Evolutionary conservation across 2,329 filamentous ascomycete species (phyloP).

Genomic region (Madurella fahalii): DNA sequence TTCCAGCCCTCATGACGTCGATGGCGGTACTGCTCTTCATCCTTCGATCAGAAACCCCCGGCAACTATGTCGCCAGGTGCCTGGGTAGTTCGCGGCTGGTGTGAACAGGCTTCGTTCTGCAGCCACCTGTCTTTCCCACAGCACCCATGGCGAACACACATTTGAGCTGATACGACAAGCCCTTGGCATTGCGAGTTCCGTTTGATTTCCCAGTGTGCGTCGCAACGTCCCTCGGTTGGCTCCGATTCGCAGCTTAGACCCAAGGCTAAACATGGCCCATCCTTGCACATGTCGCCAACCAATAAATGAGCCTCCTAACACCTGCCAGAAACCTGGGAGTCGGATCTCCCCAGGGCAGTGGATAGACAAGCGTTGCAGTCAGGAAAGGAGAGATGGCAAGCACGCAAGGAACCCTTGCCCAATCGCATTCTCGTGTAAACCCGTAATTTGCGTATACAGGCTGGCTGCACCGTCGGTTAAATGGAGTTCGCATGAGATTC

Average conservation of each 20-base stretch:
- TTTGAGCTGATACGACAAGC: no score
- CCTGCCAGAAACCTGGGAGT: conserved; percentile 5
- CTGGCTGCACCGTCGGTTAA: neutral
- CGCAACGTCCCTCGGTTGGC: no score
- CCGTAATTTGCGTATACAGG: neutral
- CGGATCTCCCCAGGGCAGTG: conserved; percentile 5
- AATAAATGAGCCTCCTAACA: no score
- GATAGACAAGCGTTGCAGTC: neutral
- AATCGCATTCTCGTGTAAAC: neutral
- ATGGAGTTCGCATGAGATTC: neutral
- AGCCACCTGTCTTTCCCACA: conserved; percentile 1
- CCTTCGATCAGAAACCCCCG: no score
- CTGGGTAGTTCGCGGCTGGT: neutral
- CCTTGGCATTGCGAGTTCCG: no score
- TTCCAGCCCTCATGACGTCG: no score
- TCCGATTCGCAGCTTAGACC: no score
- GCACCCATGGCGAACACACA: no score
- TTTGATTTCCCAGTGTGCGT: no score
- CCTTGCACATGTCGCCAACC: no score
- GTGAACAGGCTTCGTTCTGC: conserved; percentile 2
- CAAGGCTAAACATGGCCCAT: no score
- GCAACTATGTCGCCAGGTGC: conserved; percentile 4
- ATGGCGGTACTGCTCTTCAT: no score
- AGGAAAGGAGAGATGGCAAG: neutral
- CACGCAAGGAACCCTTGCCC: neutral